phyloP scores from a whole-genome alignment of 805 yeast genomes.

The Candida palmyrensis region DNA sequence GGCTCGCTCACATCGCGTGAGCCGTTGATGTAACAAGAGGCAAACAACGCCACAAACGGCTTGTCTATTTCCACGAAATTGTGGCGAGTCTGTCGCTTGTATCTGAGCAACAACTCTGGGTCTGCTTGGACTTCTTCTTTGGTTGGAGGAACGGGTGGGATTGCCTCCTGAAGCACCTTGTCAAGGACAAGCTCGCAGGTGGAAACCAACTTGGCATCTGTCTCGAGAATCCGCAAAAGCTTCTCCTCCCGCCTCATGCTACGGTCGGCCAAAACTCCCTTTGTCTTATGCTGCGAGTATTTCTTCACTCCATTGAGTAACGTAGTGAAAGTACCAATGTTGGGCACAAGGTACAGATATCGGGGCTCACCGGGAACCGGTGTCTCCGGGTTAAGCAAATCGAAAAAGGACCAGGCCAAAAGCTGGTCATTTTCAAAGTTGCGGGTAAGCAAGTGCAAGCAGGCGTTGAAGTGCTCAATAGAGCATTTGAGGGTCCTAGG shows the following conservation, averaged over 20 bases:
- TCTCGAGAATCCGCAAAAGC: constrained; percentile 16
- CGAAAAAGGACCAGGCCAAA: constrained; percentile 35
- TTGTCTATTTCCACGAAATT: constrained; percentile 26
- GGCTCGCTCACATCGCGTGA: constrained; percentile 22
- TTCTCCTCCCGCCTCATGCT: constrained; percentile 15
- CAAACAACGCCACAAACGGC: constrained; percentile 25
- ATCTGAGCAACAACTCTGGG: constrained; percentile 14
- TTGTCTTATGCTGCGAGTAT: constrained; percentile 11
- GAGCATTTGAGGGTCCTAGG: constrained; percentile 9
- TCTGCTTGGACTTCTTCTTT: constrained; percentile 15
- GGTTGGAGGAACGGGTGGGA: constrained; percentile 31
- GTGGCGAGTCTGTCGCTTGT: constrained; percentile 12
- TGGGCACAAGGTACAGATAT: constrained; percentile 16
- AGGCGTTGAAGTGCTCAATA: constrained; percentile 33
- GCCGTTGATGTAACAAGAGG: constrained; percentile 23
- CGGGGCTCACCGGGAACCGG: constrained; percentile 7
- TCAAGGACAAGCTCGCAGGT: constrained; percentile 23
- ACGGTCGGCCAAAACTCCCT: constrained; percentile 9
- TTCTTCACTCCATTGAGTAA: constrained; percentile 30
- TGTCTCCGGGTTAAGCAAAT: constrained; percentile 16
- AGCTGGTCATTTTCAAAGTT: constrained; percentile 26
- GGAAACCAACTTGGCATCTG: constrained; percentile 22
- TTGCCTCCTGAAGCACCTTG: constrained; percentile 22
- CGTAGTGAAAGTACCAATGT: constrained; percentile 34
- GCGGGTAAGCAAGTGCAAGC: constrained; percentile 29